Evolutionary conservation across 1,284 basidiomycete species (phyloP).

Genomic region (Kwoniella shivajii): DNA sequence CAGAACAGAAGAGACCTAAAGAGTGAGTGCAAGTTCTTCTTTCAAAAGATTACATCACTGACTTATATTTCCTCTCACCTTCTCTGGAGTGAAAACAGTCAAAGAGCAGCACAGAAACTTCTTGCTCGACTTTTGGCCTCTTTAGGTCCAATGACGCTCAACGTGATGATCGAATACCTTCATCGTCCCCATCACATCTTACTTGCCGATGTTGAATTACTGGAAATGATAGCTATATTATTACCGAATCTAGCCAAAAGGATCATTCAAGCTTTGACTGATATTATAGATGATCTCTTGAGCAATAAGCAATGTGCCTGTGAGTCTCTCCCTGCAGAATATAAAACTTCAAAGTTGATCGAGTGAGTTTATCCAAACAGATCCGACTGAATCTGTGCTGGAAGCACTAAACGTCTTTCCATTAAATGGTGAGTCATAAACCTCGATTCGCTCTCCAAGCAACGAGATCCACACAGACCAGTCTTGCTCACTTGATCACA

Average conservation of each 20-base stretch:
- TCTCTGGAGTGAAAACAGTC: constrained; percentile 2
- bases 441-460: too few species aligned
- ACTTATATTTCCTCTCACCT: background rate
- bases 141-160: constrained; percentile 34
- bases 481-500: too few species aligned
- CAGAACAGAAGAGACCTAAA: constrained; percentile 7
- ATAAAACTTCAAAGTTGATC: background rate
- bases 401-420: constrained; percentile 39
- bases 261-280: constrained; percentile 32
- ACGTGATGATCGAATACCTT: constrained; percentile 38
- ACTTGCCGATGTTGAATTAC: constrained; percentile 30
- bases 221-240: constrained; percentile 36
- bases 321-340: constrained; percentile 1
- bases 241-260: constrained; percentile 30
- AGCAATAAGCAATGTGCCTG: constrained; percentile 1
- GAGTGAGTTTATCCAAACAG: background rate
- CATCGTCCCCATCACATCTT: constrained; percentile 26
- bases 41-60: background rate
- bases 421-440: constrained; percentile 34
- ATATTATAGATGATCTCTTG: constrained; percentile 34
- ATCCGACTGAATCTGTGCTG: constrained; percentile 25
- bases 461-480: too few species aligned
- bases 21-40: constrained; percentile 18
- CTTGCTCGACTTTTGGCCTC: constrained; percentile 30
- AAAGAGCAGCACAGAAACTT: constrained; percentile 29